Conservation (phyloP, 345 rosid genomes). For the Lepidium africanum region DNA sequence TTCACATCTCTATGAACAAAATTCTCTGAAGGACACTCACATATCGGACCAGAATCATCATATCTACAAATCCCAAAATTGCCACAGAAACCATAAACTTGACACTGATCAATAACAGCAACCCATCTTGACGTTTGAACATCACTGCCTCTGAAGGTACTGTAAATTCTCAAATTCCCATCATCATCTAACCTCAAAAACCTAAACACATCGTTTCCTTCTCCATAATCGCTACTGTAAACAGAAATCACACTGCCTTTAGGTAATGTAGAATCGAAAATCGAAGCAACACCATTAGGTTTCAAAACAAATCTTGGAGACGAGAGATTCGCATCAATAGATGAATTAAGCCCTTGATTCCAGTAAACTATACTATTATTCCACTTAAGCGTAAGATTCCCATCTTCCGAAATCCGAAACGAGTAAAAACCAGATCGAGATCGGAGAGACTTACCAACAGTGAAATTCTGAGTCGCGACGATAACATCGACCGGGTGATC, state of each 20-base stretch:
- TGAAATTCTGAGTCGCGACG: slow-evolving; percentile 53
- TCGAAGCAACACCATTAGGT: slow-evolving; percentile 33
- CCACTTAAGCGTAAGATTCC: slow-evolving; percentile 55
- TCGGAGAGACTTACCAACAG: slow-evolving; percentile 26
- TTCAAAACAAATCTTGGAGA: slow-evolving; percentile 37
- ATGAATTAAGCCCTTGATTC: slow-evolving; percentile 50
- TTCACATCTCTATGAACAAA: slow-evolving; percentile 44
- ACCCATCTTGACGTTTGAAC: neutral
- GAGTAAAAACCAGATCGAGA: slow-evolving; percentile 42
- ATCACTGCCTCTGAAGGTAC: slow-evolving; percentile 24
- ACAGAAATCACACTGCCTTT: slow-evolving; percentile 16
- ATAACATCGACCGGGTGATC: slow-evolving; percentile 44
- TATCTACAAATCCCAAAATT: slow-evolving; percentile 55
- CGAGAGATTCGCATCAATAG: slow-evolving; percentile 36
- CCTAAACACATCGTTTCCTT: slow-evolving; percentile 33
- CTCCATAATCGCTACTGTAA: slow-evolving; percentile 50
- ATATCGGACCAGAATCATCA: slow-evolving; percentile 34
- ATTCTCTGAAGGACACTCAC: slow-evolving; percentile 55
- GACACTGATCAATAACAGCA: slow-evolving; percentile 60
- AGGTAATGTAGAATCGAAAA: slow-evolving; percentile 25
- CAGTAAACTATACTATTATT: slow-evolving; percentile 37
- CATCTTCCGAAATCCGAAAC: slow-evolving; percentile 32
- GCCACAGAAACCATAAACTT: slow-evolving; percentile 55
- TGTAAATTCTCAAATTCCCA: slow-evolving; percentile 63
- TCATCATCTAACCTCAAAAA: slow-evolving; percentile 44